A percentile compares a stretch with the other conserved stretches of the same genome.
These are phyloP conservation scores for Fragaria ananassa DNA, from an alignment of 306 rosid genomes.

Conservation along the genomic window DNA sequence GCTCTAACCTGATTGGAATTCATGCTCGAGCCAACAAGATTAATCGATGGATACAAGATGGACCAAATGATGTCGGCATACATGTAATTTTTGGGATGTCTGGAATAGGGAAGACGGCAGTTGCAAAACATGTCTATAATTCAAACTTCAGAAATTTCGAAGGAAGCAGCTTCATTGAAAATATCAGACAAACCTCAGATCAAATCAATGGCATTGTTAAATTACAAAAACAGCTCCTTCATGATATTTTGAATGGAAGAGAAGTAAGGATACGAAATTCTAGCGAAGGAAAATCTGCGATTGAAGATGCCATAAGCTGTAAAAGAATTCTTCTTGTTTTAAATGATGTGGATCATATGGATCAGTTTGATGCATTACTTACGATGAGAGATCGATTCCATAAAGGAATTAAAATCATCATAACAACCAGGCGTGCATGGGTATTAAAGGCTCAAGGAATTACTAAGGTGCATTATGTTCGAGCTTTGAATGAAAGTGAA, in stretches of 20 bases:
- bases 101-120: conserved; percentile 15
- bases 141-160: neutral
- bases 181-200: neutral
- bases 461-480: neutral
- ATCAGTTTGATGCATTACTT: neutral
- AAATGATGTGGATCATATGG: conserved; percentile 2
- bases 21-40: neutral
- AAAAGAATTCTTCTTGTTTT: neutral
- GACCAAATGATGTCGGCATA: neutral
- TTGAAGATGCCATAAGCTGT: neutral
- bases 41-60: conserved; percentile 2
- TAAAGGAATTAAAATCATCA: conserved; percentile 1
- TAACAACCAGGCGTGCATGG: conserved; percentile 1
- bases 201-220: neutral
- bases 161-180: conserved; percentile 16
- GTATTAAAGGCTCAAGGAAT: neutral
- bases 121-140: neutral
- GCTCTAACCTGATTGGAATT: neutral
- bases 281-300: neutral
- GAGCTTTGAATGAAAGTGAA: neutral
- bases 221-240: conserved; percentile 1
- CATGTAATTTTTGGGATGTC: neutral
- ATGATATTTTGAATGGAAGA: neutral
- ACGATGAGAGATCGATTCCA: neutral
- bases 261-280: neutral